Percentiles rank a stretch among this genome's conserved stretches.
phyloP scores from a whole-genome alignment of 2,329 filamentous ascomycete species.

The Aureobasidium namibiae region DNA sequence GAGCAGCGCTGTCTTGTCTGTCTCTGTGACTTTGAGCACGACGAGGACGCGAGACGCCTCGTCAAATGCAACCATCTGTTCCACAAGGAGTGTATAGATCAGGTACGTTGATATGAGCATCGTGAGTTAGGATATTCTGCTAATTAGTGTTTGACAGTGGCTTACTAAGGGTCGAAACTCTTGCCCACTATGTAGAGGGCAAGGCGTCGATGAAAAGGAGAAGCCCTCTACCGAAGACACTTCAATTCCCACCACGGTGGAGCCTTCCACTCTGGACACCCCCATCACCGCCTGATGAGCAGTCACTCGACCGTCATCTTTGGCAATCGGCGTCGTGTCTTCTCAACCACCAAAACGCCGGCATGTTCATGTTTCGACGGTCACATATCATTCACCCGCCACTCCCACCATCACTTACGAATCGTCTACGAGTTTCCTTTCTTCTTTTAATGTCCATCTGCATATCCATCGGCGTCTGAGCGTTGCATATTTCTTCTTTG shows the following conservation, averaged over 20 bases:
- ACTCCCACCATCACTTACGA: not conserved
- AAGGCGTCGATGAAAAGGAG: constrained; percentile 47
- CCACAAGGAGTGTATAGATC: constrained; percentile 61
- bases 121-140: constrained; percentile 14
- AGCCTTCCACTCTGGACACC: not conserved
- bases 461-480: constrained; percentile 6
- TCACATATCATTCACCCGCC: not conserved
- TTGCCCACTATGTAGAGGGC: constrained; percentile 52
- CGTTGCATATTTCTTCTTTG: not conserved
- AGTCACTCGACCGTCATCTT: not conserved
- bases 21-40: constrained; percentile 55
- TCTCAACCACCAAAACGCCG: not conserved
- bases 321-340: not conserved
- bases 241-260: not conserved
- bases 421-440: constrained; percentile 5
- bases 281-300: not conserved
- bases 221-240: constrained; percentile 15
- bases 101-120: constrained; percentile 39
- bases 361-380: constrained; percentile 1
- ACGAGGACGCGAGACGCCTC: constrained; percentile 53
- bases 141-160: constrained; percentile 44
- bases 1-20: constrained; percentile 57
- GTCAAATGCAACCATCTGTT: constrained; percentile 58
- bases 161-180: constrained; percentile 59
- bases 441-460: constrained; percentile 5